Evolutionary conservation across 163 green algal genomes (phyloP).

Genomic region (Scenedesmus sp.): DNA sequence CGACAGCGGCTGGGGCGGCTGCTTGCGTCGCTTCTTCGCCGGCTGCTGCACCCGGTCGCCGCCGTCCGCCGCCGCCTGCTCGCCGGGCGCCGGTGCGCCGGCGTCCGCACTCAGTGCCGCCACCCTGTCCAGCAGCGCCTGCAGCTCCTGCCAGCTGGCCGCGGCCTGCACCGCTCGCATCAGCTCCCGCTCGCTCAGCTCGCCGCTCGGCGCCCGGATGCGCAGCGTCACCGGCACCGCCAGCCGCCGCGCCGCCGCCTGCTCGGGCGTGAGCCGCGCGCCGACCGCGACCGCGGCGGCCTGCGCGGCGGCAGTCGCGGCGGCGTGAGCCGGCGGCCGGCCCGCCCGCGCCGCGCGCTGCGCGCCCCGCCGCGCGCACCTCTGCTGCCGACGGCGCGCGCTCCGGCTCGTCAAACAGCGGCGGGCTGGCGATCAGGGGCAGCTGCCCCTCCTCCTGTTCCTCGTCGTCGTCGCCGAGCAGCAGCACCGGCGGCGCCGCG

Average conservation of each 20-base stretch:
- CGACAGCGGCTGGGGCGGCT: slow-evolving; percentile 22
- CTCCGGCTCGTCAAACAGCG: slow-evolving; percentile 13
- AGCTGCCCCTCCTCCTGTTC: too few species aligned
- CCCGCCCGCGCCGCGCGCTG: too few species aligned
- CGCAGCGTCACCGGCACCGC: slow-evolving; percentile 18
- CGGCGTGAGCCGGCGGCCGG: too few species aligned
- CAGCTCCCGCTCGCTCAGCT: slow-evolving; percentile 8
- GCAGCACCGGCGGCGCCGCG: too few species aligned
- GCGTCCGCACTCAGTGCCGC: too few species aligned
- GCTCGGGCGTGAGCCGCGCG: slow-evolving; percentile 5
- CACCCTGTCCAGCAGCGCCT: slow-evolving; percentile 6
- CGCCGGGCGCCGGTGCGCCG: too few species aligned
- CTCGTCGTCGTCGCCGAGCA: too few species aligned
- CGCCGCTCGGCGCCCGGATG: neutral
- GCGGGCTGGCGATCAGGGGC: neutral
- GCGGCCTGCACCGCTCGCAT: slow-evolving; percentile 22
- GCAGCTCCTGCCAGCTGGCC: slow-evolving; percentile 21
- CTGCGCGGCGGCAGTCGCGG: neutral
- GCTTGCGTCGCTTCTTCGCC: neutral
- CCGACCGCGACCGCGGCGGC: slow-evolving; percentile 7
- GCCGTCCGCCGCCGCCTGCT: too few species aligned
- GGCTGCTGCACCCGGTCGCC: too few species aligned
- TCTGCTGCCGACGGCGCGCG: slow-evolving; percentile 3
- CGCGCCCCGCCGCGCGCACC: neutral
- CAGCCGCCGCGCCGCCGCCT: slow-evolving; percentile 24